Evolutionary conservation across 176 grass and related monocot genomes (phyloP).

Genomic region (Alloteropsis semialata): DNA sequence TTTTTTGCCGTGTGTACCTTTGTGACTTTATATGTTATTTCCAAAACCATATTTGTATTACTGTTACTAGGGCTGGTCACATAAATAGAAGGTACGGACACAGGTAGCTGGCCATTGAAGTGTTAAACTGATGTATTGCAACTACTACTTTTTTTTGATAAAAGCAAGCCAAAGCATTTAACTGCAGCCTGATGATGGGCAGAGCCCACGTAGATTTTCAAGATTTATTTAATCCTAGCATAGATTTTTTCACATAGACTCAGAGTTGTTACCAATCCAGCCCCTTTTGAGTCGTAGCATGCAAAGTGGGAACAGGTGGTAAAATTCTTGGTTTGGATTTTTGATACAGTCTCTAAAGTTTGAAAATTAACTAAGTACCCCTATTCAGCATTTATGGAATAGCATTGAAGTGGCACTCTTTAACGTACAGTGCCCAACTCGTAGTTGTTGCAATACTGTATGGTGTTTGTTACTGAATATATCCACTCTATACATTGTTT

Average conservation of each 20-base stretch:
- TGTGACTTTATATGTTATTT: slow-evolving; percentile 24
- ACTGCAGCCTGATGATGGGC: neutral
- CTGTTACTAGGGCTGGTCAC: neutral
- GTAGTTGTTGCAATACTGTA: neutral
- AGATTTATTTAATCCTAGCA: neutral
- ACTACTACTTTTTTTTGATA: neutral
- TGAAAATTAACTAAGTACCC: neutral
- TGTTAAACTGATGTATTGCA: neutral
- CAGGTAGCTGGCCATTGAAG: neutral
- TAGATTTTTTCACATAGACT: neutral
- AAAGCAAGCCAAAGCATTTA: neutral
- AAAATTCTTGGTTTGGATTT: neutral
- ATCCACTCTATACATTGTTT: neutral
- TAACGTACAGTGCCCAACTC: neutral
- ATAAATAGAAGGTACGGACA: slow-evolving; percentile 9
- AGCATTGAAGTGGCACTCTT: neutral
- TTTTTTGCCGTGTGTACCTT: neutral
- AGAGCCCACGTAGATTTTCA: neutral
- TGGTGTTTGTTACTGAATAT: neutral
- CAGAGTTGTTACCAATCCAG: neutral
- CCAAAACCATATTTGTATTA: slow-evolving; percentile 20
- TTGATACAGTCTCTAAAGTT: neutral
- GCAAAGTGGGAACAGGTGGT: neutral
- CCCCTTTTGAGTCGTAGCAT: neutral
- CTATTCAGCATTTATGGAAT: neutral